Conservation (phyloP, 768 basidiomycete species). For the Heimioporus sp. region DNA sequence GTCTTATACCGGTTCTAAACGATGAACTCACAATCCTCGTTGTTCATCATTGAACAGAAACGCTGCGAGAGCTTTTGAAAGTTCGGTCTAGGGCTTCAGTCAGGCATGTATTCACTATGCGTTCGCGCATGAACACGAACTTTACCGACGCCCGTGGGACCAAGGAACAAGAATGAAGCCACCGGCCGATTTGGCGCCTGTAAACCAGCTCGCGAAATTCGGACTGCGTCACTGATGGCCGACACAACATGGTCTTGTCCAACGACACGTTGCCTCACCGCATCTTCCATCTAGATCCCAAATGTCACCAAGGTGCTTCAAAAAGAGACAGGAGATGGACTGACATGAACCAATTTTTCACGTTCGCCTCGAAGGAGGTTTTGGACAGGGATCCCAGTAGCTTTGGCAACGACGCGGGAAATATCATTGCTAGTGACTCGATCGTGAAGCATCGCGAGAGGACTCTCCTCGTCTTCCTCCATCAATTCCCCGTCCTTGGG, state of each 20-base stretch:
- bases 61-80: constrained; percentile 82
- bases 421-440: constrained; percentile 89
- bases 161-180: constrained; percentile 89
- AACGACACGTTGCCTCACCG: constrained; percentile 70
- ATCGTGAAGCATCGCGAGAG: constrained; percentile 73
- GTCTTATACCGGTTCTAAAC: not conserved
- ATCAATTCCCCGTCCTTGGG: constrained; percentile 50
- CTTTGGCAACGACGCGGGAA: constrained; percentile 80
- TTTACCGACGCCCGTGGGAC: constrained; percentile 87
- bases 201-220: constrained; percentile 88
- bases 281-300: constrained; percentile 76
- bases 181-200: constrained; percentile 88
- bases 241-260: constrained; percentile 89
- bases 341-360: constrained; percentile 84
- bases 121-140: constrained; percentile 29
- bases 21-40: constrained; percentile 66
- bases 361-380: constrained; percentile 86
- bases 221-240: constrained; percentile 86
- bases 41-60: constrained; percentile 92
- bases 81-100: constrained; percentile 55
- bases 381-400: constrained; percentile 89
- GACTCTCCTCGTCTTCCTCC: constrained; percentile 39
- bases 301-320: not conserved
- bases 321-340: constrained; percentile 24
- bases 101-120: not conserved